Evolutionary conservation across 2,329 filamentous ascomycete species (phyloP), one percentile per base, ranked within the genome.

Genomic region (Xylaria arbuscula): DNA sequence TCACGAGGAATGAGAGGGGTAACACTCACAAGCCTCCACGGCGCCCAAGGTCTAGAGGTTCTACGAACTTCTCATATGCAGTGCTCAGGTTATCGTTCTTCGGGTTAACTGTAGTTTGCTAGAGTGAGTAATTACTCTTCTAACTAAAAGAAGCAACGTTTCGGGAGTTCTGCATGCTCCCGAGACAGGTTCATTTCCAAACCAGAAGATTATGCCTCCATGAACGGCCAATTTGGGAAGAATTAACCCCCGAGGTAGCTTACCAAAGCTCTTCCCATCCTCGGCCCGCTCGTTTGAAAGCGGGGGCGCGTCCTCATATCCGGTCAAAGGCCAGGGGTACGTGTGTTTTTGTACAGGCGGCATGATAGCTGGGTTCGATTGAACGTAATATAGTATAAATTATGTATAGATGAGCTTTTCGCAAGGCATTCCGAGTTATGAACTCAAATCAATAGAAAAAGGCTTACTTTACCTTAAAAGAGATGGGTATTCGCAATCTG

Each of bases 211-310:
- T 28, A 2, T 5, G 28, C 28, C 28, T 28, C 5, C 28, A 5
- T 5, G 5, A 28, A 28, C 28, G 28, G 28, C 28, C 28, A 28
- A 28, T 3, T 28, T 28, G 28, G 28, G 28, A 28, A 28, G 28
- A 28, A 28, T 28, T 5, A 5, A 28, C 28, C 3, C 3, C 28
- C 28, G 28, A 5, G 28, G 28, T 28, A 28, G 28, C 28, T 28
- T 28, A 28, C 28, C 28, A 73, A 88, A 87, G 58, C 91, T 93
- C 81, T 97, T 97, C 56, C 92, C 92, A 78, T 97, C 92, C 45
- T 87, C 88, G 55, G 85, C 84, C 71, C 81, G 85, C 72, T 92
- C 89, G 57, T 85, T 80, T 8, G 88, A 79, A 6, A 91, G 78
- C 28, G 88, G 84, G 32, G 84, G 80, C n/a, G 85, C 84, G 58